Percentiles rank a stretch among this genome's conserved stretches.
phyloP scores from a whole-genome alignment of 495 filamentous ascomycete genomes.

The Hypoxylon cercidicola region DNA sequence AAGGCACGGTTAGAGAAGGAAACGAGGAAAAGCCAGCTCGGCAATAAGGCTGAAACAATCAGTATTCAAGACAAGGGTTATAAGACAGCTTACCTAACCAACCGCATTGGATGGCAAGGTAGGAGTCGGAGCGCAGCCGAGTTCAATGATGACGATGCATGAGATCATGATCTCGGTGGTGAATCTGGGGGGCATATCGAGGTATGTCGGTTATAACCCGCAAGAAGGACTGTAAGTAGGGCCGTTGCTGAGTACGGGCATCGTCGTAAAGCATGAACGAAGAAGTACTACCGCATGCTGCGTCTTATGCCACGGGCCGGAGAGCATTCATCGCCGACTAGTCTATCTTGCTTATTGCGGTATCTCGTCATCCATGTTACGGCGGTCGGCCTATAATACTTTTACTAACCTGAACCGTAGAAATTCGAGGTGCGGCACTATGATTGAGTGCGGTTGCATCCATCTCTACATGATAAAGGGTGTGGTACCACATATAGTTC shows the following conservation, averaged over 20 bases:
- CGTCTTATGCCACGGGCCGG: too few species aligned
- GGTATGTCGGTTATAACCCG: background rate
- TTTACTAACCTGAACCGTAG: slow-evolving; percentile 35
- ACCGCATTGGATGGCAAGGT: slow-evolving; percentile 18
- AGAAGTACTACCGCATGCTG: too few species aligned
- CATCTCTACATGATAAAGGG: slow-evolving; percentile 35
- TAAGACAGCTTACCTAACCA: slow-evolving; percentile 16
- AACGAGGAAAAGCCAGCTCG: background rate
- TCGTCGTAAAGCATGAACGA: too few species aligned
- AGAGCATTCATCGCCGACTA: slow-evolving; percentile 32
- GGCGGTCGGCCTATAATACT: slow-evolving; percentile 5
- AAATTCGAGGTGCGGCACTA: slow-evolving; percentile 28
- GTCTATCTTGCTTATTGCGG: too few species aligned
- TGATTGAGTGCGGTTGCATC: slow-evolving; percentile 34
- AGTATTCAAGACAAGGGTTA: slow-evolving; percentile 16
- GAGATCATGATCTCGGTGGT: slow-evolving; percentile 40
- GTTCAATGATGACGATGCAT: slow-evolving; percentile 34
- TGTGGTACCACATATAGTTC: slow-evolving; percentile 40
- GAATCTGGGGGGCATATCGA: slow-evolving; percentile 11
- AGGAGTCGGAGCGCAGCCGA: slow-evolving; percentile 18
- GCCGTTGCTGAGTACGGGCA: too few species aligned
- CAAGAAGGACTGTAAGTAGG: too few species aligned
- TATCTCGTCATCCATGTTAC: background rate
- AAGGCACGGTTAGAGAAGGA: slow-evolving; percentile 9
- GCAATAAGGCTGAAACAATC: slow-evolving; percentile 38